Conservation (phyloP, 805 yeast genomes). For the Schwanniomyces occidentalis region DNA sequence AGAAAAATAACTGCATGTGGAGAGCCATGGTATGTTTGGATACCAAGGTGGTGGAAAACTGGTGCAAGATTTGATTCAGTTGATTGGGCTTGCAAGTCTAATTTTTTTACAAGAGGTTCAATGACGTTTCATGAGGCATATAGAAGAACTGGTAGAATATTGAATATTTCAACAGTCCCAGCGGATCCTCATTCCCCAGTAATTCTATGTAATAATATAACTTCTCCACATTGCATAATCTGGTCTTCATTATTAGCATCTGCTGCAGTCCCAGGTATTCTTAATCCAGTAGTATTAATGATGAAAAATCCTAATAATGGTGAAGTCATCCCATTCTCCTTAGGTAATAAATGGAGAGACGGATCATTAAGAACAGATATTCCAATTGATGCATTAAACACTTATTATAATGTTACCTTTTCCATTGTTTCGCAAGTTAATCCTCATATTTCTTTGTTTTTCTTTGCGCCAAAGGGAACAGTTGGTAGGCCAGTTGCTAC, state of each 20-base stretch:
- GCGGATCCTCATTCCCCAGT: slow-evolving; percentile 82
- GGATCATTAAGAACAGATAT: slow-evolving; percentile 79
- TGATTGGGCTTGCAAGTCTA: slow-evolving; percentile 68
- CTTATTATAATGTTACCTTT: slow-evolving; percentile 74
- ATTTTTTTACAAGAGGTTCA: slow-evolving; percentile 73
- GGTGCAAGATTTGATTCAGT: slow-evolving; percentile 79
- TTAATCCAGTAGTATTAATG: slow-evolving; percentile 79
- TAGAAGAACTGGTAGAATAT: slow-evolving; percentile 64
- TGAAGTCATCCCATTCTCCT: slow-evolving; percentile 60
- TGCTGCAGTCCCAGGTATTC: slow-evolving; percentile 80
- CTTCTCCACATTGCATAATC: slow-evolving; percentile 79
- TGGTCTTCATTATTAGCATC: slow-evolving; percentile 79
- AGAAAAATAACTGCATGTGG: slow-evolving; percentile 67
- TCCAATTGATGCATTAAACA: slow-evolving; percentile 71
- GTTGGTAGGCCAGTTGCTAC: slow-evolving; percentile 76
- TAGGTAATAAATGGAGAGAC: slow-evolving; percentile 78
- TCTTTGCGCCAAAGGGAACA: slow-evolving; percentile 76
- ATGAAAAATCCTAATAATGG: slow-evolving; percentile 48
- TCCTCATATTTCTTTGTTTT: slow-evolving; percentile 76
- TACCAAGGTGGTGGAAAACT: slow-evolving; percentile 66
- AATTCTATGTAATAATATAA: slow-evolving; percentile 71
- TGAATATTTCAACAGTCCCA: slow-evolving; percentile 78
- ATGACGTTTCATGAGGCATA: slow-evolving; percentile 71
- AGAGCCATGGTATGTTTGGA: slow-evolving; percentile 59
- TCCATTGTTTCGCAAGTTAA: slow-evolving; percentile 80